These are phyloP conservation scores for Hortaea sp. DNA, from an alignment of 2,329 filamentous ascomycete genomes.

Conservation along the genomic window DNA sequence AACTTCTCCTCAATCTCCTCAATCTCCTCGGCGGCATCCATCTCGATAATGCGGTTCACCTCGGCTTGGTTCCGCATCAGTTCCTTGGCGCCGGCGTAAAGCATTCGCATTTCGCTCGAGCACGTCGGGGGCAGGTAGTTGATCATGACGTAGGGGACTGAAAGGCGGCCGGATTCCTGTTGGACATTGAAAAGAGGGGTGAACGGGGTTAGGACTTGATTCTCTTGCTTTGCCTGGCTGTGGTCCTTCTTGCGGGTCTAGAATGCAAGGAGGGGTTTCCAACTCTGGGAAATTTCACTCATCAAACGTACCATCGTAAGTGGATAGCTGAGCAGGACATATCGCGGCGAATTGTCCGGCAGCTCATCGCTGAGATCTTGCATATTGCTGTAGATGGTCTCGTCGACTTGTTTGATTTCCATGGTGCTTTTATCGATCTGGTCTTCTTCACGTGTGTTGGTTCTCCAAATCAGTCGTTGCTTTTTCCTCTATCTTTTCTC, in stretches of 20 bases:
- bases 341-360: slow-evolving; percentile 84
- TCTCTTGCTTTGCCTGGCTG: background rate
- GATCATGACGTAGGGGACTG: slow-evolving; percentile 86
- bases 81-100: slow-evolving; percentile 93
- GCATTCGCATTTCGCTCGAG: slow-evolving; percentile 78
- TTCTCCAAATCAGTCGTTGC: too few species aligned
- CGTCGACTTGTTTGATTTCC: slow-evolving; percentile 77
- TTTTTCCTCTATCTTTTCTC: background rate
- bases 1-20: slow-evolving; percentile 67
- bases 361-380: slow-evolving; percentile 77
- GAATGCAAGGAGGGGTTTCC: too few species aligned
- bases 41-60: slow-evolving; percentile 78
- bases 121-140: slow-evolving; percentile 92
- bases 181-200: too few species aligned
- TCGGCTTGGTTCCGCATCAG: slow-evolving; percentile 88
- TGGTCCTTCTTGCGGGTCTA: too few species aligned
- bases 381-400: slow-evolving; percentile 71
- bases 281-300: too few species aligned
- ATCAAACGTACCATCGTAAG: slow-evolving; percentile 59
- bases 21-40: slow-evolving; percentile 70
- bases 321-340: slow-evolving; percentile 82
- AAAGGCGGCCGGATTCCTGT: slow-evolving; percentile 69
- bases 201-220: too few species aligned
- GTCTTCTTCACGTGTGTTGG: slow-evolving; percentile 43
- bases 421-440: slow-evolving; percentile 82